Evolutionary conservation across 495 filamentous ascomycete species (phyloP), one percentile per base, ranked within the genome.

Genomic region (Trichocladium uniseriatum): DNA sequence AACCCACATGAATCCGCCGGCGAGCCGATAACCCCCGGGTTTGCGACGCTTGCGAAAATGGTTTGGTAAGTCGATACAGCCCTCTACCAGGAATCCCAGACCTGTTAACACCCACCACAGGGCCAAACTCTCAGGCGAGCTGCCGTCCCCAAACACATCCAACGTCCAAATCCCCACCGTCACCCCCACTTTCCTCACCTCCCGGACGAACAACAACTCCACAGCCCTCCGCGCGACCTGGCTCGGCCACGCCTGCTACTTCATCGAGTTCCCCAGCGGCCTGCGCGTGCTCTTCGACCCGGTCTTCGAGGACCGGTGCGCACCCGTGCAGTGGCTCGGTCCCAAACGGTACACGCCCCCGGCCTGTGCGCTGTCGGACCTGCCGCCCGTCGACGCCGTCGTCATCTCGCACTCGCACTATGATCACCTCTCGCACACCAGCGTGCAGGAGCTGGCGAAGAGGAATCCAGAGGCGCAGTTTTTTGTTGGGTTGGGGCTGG

Each of bases 211-310:
- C n/a, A n/a, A n/a, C 11, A 64, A 65, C 20, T 79, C 81, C 60
- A 35, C 72, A 2, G 14, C 51, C 11, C 79, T 98, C 7, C 83
- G 91, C 16, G 89, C 91, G 34, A 98, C 92, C 28, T 98, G 92
- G 92, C 79, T 98, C 5, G 92, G 92, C 9, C 92, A 98, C 67
- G 89, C 92, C 1, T 95, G 88, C 68, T 95, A 89, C 65, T 87
- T 86, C 60, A 82, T 94, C 45, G 92, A 96, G 62, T 96, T 94
- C 57, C 91, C 92, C 14, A 69, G 75, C 45, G 92, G 92, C 1
- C 70, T 98, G 18, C 81, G 91, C 34, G 89, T 94, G 2, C 77
- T 98, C 10, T 96, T 96, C 63, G 92, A 98, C 63, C 92, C 92
- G 2, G 91, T 98, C 14, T 95, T 98, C 51, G 87, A 89, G 53